phyloP scores from a whole-genome alignment of 768 basidiomycete species.

The Tulasnella sp. region DNA sequence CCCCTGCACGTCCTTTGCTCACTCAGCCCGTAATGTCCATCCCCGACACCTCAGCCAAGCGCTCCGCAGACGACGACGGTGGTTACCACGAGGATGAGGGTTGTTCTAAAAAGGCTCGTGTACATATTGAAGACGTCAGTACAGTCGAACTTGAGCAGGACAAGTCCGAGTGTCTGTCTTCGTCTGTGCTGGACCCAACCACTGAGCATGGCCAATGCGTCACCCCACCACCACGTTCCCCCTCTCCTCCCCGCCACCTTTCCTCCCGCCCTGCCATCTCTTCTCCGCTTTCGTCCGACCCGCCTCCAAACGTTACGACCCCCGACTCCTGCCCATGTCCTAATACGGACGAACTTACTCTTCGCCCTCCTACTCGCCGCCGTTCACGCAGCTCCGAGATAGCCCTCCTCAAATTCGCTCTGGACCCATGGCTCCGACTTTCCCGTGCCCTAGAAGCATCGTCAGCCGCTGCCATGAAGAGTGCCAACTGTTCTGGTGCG shows the following conservation, averaged over 20 bases:
- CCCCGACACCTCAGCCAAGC: background rate
- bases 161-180: too few relatives aligned
- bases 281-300: background rate
- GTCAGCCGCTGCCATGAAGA: background rate
- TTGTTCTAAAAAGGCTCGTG: background rate
- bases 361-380: slow-evolving; percentile 1
- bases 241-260: slow-evolving; percentile 5
- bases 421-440: slow-evolving; percentile 15
- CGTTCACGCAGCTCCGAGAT: slow-evolving; percentile 12
- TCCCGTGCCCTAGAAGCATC: background rate
- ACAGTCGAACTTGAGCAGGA: too few relatives aligned
- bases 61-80: background rate
- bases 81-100: background rate
- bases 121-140: too few relatives aligned
- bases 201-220: background rate
- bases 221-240: background rate
- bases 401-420: slow-evolving; percentile 11
- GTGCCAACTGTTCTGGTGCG: background rate
- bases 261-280: slow-evolving; percentile 5
- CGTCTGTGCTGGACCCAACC: background rate
- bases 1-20: too few relatives aligned
- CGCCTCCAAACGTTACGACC: background rate
- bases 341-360: too few relatives aligned
- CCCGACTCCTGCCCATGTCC: background rate
- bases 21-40: too few relatives aligned